Evolutionary conservation across 2,329 filamentous ascomycete species (phyloP), one percentile per base, ranked within the genome.

Genomic region (Teratosphaeria pseudoeucalypti): DNA sequence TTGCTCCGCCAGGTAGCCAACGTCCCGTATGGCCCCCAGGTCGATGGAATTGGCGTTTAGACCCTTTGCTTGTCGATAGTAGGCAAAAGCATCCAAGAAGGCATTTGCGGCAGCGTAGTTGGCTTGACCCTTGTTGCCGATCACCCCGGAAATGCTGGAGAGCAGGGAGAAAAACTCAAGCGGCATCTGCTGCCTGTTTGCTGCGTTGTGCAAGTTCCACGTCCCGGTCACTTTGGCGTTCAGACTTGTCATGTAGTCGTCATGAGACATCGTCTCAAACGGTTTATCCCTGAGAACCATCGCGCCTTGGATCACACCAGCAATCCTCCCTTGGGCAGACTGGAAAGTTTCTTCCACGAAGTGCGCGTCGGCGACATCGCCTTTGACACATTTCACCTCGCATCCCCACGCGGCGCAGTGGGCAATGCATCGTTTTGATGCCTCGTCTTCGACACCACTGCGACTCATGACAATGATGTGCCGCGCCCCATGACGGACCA

Each of bases 101-200:
- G 62, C 58, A 54, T 68, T 84, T 1, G 79, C 81, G 0, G 81
- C 80, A 2, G 81, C 78, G 61, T 85, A 85, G 67, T 82, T 83
- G 14, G 80, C 77, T 62, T 85, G 82, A 0, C 81, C 80, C 6
- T 78, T 76, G 63, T 79, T 82, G 16, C 82, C 83, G 47, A 83
- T 80, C 14, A 84, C 71, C 37, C 81, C 81, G 0, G 80, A 76
- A 1, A 81, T 77, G 47, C 79, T 82, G 26, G 81, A 80, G 9
- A 84, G 72, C 39, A 83, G 77, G 52, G 83, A 64, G 65, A 82
- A 81, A 66, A 78, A 75, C 59, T 75, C 67, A 61, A 75, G 56
- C 81, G 74, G 1, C 84, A 74, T 57, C 82, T 81, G 68, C 65
- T 66, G 14, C 67, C 16, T 3, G 16, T 39, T 11, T 10, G 34